A percentile compares a stretch with the other conserved stretches of the same genome.
Conservation (phyloP, 495 filamentous ascomycete genomes). For the Neurospora tetraspora region DNA sequence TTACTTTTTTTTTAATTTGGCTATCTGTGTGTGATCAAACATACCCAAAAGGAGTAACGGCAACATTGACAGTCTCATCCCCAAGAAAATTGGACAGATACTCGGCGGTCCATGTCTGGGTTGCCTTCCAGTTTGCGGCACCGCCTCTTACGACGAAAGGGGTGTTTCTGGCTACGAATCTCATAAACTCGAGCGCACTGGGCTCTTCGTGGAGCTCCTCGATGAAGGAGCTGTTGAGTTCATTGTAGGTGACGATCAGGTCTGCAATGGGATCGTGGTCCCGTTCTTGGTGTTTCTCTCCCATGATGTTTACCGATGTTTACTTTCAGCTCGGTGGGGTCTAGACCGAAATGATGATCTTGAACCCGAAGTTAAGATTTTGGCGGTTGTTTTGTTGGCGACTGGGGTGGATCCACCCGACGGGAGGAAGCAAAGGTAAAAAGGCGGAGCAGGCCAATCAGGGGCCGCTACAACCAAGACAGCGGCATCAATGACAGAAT, state of each 20-base stretch:
- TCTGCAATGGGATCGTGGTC: conserved; percentile 34
- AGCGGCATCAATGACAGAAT: conserved; percentile 5
- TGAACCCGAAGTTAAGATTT: background rate
- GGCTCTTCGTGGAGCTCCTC: conserved; percentile 51
- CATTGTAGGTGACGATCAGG: conserved; percentile 54
- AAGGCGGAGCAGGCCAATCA: background rate
- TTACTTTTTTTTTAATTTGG: background rate
- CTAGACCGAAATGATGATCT: background rate
- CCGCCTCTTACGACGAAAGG: conserved; percentile 59
- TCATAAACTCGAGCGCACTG: conserved; percentile 62
- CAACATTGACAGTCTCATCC: conserved; percentile 50
- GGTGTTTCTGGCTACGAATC: conserved; percentile 53
- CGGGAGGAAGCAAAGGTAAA: background rate
- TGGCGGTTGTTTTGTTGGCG: background rate
- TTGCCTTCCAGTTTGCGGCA: conserved; percentile 48
- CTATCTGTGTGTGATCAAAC: conserved; percentile 4
- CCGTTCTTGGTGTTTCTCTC: conserved; percentile 1
- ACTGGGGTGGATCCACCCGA: background rate
- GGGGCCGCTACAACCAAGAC: background rate
- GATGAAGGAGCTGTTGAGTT: conserved; percentile 49
- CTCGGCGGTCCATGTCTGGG: conserved; percentile 45
- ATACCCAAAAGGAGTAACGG: conserved; percentile 58
- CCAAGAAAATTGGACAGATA: conserved; percentile 45
- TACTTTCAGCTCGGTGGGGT: background rate
- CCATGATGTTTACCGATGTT: background rate